phyloP scores from a whole-genome alignment of 163 green algal species.

The Volvox carteri region DNA sequence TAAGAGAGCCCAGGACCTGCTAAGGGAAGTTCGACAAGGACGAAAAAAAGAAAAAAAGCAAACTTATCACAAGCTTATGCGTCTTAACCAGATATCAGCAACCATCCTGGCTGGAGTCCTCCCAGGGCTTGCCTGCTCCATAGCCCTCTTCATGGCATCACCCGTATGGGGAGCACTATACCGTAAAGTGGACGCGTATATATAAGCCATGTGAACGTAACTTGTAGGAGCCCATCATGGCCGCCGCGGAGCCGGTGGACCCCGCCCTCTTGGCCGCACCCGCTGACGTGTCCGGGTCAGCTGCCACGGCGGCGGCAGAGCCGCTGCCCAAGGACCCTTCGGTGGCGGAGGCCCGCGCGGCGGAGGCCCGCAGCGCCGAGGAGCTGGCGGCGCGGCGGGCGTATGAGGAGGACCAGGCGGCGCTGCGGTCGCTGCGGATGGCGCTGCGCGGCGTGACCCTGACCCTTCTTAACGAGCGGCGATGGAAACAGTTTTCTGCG shows the following conservation, averaged over 20 bases:
- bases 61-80: too few species aligned
- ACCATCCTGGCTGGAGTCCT: too few species aligned
- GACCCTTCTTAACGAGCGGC: constrained; percentile 69
- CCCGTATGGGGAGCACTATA: too few species aligned
- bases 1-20: too few species aligned
- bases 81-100: too few species aligned
- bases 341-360: neutral
- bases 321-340: constrained; percentile 43
- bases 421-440: constrained; percentile 85
- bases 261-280: neutral
- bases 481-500: constrained; percentile 66
- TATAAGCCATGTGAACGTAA: too few species aligned
- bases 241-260: constrained; percentile 23
- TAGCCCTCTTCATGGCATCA: too few species aligned
- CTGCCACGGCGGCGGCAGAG: neutral
- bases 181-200: too few species aligned
- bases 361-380: constrained; percentile 21
- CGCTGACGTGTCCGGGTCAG: neutral
- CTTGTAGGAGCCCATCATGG: constrained; percentile 46
- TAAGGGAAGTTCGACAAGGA: too few species aligned
- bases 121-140: too few species aligned
- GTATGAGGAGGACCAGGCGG: constrained; percentile 76
- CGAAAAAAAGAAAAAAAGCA: too few species aligned
- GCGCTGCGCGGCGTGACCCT: constrained; percentile 82
- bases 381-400: constrained; percentile 35